Evolutionary conservation across 2,329 filamentous ascomycete genomes (phyloP).

Genomic region (Hymenoscyphus repandus): DNA sequence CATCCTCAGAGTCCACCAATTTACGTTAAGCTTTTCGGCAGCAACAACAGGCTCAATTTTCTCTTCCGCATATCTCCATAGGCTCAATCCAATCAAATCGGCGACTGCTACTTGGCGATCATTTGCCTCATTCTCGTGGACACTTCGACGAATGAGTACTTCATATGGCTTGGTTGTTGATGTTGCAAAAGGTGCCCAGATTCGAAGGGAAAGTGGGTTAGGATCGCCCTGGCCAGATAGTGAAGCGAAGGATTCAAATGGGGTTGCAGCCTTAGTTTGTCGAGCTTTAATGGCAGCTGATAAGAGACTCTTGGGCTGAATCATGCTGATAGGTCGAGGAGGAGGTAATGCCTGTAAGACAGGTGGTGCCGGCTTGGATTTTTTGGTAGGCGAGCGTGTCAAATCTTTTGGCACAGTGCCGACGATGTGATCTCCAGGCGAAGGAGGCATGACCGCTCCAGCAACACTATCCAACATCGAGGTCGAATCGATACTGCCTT

Average conservation of each 20-base stretch:
- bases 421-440: constrained; percentile 52
- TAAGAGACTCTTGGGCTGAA: constrained; percentile 65
- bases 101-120: constrained; percentile 65
- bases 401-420: constrained; percentile 60
- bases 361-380: constrained; percentile 50
- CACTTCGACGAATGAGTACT: constrained; percentile 63
- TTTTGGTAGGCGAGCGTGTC: constrained; percentile 58
- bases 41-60: constrained; percentile 64
- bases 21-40: constrained; percentile 65
- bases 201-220: constrained; percentile 69
- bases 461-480: constrained; percentile 65
- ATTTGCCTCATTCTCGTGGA: constrained; percentile 60
- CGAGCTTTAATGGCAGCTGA: constrained; percentile 70
- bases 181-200: constrained; percentile 69
- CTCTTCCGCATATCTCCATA: constrained; percentile 76
- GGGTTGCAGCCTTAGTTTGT: constrained; percentile 62
- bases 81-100: constrained; percentile 74
- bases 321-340: constrained; percentile 61
- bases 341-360: constrained; percentile 64
- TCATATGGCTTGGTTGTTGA: constrained; percentile 62
- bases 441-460: constrained; percentile 45
- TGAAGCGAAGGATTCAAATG: constrained; percentile 71
- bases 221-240: constrained; percentile 74
- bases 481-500: constrained; percentile 63
- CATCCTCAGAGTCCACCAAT: constrained; percentile 79